These are phyloP conservation scores for Peterozyma xylosa DNA, from an alignment of 805 yeast species.

Conservation along the genomic window DNA sequence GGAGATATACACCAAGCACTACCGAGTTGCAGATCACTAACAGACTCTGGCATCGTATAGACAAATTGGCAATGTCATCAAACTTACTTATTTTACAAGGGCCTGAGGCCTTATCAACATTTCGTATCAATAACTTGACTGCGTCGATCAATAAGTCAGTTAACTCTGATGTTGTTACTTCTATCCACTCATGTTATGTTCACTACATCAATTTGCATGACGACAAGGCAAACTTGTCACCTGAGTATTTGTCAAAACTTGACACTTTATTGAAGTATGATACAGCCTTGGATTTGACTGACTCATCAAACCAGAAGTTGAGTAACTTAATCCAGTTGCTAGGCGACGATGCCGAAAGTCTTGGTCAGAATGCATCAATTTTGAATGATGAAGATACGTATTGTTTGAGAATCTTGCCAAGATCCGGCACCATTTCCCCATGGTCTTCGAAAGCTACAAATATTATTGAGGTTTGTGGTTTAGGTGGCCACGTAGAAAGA, in stretches of 20 bases:
- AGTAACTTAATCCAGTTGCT: constrained; percentile 17
- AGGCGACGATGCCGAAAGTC: constrained; percentile 18
- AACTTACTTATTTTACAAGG: constrained; percentile 62
- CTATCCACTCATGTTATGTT: constrained; percentile 66
- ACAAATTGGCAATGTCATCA: constrained; percentile 3
- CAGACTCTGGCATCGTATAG: neutral
- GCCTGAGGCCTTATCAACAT: constrained; percentile 81
- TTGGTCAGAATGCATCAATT: constrained; percentile 6
- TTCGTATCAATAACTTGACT: constrained; percentile 70
- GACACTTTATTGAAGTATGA: constrained; percentile 70
- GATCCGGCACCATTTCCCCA: constrained; percentile 95
- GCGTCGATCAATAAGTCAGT: constrained; percentile 68
- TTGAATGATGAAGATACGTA: constrained; percentile 33
- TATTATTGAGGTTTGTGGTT: constrained; percentile 83
- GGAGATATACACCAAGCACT: too few relatives aligned
- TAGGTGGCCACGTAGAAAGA: constrained; percentile 62
- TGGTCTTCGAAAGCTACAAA: constrained; percentile 99
- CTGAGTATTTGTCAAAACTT: constrained; percentile 39
- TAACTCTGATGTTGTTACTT: constrained; percentile 57
- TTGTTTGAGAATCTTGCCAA: constrained; percentile 74
- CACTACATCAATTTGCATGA: constrained; percentile 70
- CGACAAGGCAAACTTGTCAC: constrained; percentile 21
- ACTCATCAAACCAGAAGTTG: constrained; percentile 19
- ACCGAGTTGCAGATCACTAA: too few relatives aligned
- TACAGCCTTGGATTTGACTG: constrained; percentile 47